These are phyloP conservation scores for Monilinia aucupariae DNA, from an alignment of 2,329 filamentous ascomycete species.

Conservation along the genomic window DNA sequence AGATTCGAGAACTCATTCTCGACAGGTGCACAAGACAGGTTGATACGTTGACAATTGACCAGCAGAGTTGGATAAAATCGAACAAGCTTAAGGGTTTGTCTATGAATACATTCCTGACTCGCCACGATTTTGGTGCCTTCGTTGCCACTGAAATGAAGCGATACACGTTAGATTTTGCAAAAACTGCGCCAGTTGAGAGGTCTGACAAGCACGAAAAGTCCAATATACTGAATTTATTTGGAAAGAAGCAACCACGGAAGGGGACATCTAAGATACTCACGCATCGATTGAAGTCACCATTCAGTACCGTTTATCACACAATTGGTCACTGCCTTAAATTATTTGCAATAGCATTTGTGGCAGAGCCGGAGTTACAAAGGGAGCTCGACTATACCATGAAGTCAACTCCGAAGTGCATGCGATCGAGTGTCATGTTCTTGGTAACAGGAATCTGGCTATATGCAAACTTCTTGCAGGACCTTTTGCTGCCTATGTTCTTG, in stretches of 20 bases:
- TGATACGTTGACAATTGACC: conserved; percentile 22
- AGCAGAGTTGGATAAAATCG: conserved; percentile 24
- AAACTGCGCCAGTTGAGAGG: conserved; percentile 14
- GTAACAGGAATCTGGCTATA: conserved; percentile 20
- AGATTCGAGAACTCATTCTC: conserved; percentile 43
- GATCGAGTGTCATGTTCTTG: conserved; percentile 38
- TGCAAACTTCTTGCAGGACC: conserved; percentile 15
- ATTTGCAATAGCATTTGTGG: conserved; percentile 40
- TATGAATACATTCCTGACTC: conserved; percentile 23
- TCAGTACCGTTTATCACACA: conserved; percentile 34
- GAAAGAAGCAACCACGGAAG: not conserved
- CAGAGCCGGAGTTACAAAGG: conserved; percentile 42
- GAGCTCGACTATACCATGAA: conserved; percentile 37
- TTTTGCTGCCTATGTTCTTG: conserved; percentile 19
- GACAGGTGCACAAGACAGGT: conserved; percentile 42
- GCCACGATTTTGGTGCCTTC: conserved; percentile 28
- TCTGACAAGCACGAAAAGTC: conserved; percentile 1
- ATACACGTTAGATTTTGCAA: conserved; percentile 22
- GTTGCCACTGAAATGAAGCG: conserved; percentile 25
- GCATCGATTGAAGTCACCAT: conserved; percentile 21
- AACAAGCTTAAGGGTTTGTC: conserved; percentile 24
- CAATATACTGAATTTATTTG: conserved; percentile 5
- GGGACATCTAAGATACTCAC: conserved; percentile 2
- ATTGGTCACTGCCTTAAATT: conserved; percentile 38
- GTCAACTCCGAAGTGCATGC: conserved; percentile 6